Evolutionary conservation across 495 filamentous ascomycete genomes (phyloP), one percentile per base, ranked within the genome.

Genomic region (Physcia stellaris): DNA sequence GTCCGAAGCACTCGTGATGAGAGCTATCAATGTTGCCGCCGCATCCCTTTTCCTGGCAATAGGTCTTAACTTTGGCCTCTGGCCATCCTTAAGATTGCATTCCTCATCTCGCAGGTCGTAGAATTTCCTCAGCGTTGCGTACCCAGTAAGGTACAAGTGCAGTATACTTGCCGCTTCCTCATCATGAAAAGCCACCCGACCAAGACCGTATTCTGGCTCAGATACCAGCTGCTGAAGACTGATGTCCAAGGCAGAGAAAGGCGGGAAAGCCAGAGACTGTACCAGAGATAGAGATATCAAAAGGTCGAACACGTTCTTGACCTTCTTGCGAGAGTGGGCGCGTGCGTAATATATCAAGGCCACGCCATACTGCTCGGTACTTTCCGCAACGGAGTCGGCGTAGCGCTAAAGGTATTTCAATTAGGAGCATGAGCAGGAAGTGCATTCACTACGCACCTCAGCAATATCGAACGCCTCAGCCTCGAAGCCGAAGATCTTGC

Each of bases 341-440:
- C 86, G 75, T 28, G 87, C 76, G 55, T 86, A 93, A 63, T 86
- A 92, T 51, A 86, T 70, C 22, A 95, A 70, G 5, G 84, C 80
- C 28, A 80, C 68, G 32, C 86, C 86, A 47, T 87, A 92, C 26
- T 75, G 70, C 43, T 82, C 67, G 3, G 80, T 73, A 4, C 68
- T 69, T 21, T 73, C 61, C 2, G 71, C 67, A 30, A 86, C 67
- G 28, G 67, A 58, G 42, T 90, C 79, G 34, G 83, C 86, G 51
- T 80, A 93, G 35, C 73, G 73, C 85, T 94, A 48, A 10, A 4
- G 41, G 29, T 20, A 28, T 12, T 23, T 50, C 37, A 45, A 41
- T 29, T 42, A 34, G 39, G 29, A 19, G 16, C 34, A 26, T 19
- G 30, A 32, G n/a, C 32, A 16, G 26, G 33, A 20, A 39, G 21